phyloP scores from a whole-genome alignment of 2,329 filamentous ascomycete species.

The Xylaria multiplex region DNA sequence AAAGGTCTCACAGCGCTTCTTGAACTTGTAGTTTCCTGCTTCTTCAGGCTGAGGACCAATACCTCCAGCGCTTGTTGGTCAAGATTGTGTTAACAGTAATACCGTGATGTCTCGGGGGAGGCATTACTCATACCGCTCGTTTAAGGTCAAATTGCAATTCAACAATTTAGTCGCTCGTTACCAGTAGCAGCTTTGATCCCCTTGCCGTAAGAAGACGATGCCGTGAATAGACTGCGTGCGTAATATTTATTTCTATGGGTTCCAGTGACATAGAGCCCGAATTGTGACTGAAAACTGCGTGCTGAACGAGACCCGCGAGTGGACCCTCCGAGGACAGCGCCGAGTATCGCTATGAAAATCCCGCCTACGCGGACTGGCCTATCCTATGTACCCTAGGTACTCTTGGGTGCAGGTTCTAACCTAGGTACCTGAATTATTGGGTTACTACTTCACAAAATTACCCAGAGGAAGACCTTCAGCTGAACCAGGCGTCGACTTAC shows the following conservation, averaged over 20 bases:
- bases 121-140: conserved; percentile 38
- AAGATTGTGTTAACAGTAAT: conserved; percentile 29
- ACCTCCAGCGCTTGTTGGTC: conserved; percentile 26
- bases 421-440: not conserved
- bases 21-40: conserved; percentile 40
- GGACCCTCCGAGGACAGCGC: conserved; percentile 26
- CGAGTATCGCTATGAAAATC: conserved; percentile 35
- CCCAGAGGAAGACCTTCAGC: not conserved
- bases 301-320: conserved; percentile 8
- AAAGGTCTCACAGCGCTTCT: conserved; percentile 30
- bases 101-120: conserved; percentile 31
- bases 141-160: conserved; percentile 40
- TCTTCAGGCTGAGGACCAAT: conserved; percentile 34
- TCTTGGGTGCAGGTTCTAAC: too few relatives aligned
- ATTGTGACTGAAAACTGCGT: not conserved
- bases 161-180: conserved; percentile 40
- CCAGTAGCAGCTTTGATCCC: not conserved
- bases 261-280: too few relatives aligned
- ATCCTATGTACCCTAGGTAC: not conserved
- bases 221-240: not conserved
- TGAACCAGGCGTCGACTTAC: too few relatives aligned
- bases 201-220: not conserved
- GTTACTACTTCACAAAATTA: not conserved
- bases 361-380: not conserved
- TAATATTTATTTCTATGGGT: not conserved